Evolutionary conservation across 2,329 filamentous ascomycete genomes (phyloP).

Genomic region (Tricladium varicosporioides): DNA sequence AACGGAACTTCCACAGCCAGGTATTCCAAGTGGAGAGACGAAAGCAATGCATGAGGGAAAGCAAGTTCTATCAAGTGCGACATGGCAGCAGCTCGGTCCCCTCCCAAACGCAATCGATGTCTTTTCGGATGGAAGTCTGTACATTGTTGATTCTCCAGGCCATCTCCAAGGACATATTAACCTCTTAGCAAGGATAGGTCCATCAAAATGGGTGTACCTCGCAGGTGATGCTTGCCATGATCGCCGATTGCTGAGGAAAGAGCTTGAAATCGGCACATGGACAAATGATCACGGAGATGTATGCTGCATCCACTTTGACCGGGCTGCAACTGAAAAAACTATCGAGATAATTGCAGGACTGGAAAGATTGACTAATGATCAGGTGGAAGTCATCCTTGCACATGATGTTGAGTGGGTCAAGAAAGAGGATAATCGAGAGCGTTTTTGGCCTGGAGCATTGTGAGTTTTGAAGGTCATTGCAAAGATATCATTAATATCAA

Average conservation of each 20-base stretch:
- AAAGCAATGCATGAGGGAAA: conserved; percentile 15
- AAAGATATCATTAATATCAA: no score
- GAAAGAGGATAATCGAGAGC: neutral
- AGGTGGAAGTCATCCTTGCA: neutral
- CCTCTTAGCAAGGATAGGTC: conserved; percentile 41
- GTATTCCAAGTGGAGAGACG: neutral
- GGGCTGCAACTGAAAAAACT: conserved; percentile 41
- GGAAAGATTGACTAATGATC: neutral
- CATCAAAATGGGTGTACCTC: conserved; percentile 45
- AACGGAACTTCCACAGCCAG: conserved; percentile 39
- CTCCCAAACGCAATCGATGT: conserved; percentile 47
- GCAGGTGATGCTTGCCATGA: conserved; percentile 55
- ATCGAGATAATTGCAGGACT: conserved; percentile 27
- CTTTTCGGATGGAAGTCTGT: conserved; percentile 45
- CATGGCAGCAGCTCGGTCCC: conserved; percentile 42
- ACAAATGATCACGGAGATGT: conserved; percentile 42
- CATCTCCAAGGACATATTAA: conserved; percentile 53
- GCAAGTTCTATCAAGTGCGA: conserved; percentile 24
- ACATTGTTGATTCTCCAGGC: conserved; percentile 48
- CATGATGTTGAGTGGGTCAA: conserved; percentile 1
- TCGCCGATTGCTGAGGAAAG: conserved; percentile 46
- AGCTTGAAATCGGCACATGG: conserved; percentile 51
- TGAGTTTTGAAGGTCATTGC: no score
- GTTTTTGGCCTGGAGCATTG: neutral
- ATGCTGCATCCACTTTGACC: conserved; percentile 51